A percentile compares a stretch with the other conserved stretches of the same genome.
phyloP scores from a whole-genome alignment of 2,329 filamentous ascomycete genomes.

The Verticillium nonalfalfae region DNA sequence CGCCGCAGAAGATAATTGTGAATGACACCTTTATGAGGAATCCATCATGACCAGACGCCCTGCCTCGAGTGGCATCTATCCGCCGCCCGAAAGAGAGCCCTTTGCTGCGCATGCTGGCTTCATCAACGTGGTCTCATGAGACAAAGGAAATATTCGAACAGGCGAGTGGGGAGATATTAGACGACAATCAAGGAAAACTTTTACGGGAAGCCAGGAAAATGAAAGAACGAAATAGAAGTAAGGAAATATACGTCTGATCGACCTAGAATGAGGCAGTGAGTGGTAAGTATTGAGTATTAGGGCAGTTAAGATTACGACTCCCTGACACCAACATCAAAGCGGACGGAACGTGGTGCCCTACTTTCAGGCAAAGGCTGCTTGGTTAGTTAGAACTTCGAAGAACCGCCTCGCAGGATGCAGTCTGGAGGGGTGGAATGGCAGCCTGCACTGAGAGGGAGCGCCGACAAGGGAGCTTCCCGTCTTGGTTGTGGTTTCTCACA shows the following conservation, averaged over 20 bases:
- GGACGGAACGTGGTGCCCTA: background rate
- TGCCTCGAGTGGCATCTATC: background rate
- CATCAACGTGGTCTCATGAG: background rate
- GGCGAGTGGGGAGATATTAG: background rate
- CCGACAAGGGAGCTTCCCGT: background rate
- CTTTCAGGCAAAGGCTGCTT: background rate
- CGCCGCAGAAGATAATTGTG: background rate
- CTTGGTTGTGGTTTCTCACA: background rate
- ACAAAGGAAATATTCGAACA: background rate
- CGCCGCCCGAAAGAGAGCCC: background rate
- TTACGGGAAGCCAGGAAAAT: background rate
- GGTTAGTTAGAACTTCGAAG: background rate
- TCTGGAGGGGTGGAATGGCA: background rate
- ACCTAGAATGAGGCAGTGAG: background rate
- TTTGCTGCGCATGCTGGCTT: background rate
- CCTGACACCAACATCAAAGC: background rate
- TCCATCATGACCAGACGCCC: background rate
- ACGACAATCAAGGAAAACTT: background rate
- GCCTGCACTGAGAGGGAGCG: background rate
- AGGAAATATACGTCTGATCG: background rate
- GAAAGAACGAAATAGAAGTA: background rate
- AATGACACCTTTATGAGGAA: background rate
- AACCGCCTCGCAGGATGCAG: background rate
- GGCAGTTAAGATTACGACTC: background rate
- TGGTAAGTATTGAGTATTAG: background rate